phyloP scores from a whole-genome alignment of 352 stramenopile genomes.

The Globisporangium recalcitrans region DNA sequence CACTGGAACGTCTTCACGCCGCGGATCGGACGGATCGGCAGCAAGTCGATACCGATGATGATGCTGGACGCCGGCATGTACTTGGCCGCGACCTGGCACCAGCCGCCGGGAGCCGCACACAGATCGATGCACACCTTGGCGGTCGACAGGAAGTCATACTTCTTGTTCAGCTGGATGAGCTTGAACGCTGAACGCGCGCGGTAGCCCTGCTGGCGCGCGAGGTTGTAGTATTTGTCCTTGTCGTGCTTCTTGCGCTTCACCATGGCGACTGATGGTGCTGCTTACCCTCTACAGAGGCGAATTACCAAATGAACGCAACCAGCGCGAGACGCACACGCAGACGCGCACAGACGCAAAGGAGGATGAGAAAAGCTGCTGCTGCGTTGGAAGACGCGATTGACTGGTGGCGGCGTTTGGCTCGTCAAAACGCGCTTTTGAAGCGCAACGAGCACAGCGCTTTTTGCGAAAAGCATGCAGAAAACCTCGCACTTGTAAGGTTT shows the following conservation, averaged over 20 bases:
- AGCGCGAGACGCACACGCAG: background rate
- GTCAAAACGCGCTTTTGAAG: too few species aligned
- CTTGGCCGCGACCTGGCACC: constrained; percentile 92
- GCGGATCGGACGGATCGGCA: constrained; percentile 96
- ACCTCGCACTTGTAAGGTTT: too few species aligned
- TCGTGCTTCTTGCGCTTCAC: constrained; percentile 98
- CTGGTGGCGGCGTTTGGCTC: too few species aligned
- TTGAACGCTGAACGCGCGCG: constrained; percentile 99
- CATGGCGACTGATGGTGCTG: constrained; percentile 31
- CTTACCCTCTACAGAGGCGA: constrained; percentile 6
- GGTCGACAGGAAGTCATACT: constrained; percentile 97
- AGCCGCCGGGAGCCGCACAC: constrained; percentile 98
- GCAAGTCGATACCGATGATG: constrained; percentile 96
- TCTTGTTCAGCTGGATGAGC: constrained; percentile 99
- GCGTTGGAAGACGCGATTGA: too few species aligned
- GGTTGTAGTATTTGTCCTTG: constrained; percentile 99
- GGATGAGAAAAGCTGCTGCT: too few species aligned
- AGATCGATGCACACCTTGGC: constrained; percentile 98
- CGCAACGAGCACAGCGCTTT: too few species aligned
- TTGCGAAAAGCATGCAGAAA: too few species aligned
- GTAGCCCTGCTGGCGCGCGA: constrained; percentile 98
- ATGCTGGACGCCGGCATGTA: constrained; percentile 94
- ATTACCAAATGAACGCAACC: constrained; percentile 14
- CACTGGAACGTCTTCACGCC: constrained; percentile 97
- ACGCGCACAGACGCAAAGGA: too few species aligned